phyloP scores from a whole-genome alignment of 106 monocot species.

The Narthecium ossifragum region DNA sequence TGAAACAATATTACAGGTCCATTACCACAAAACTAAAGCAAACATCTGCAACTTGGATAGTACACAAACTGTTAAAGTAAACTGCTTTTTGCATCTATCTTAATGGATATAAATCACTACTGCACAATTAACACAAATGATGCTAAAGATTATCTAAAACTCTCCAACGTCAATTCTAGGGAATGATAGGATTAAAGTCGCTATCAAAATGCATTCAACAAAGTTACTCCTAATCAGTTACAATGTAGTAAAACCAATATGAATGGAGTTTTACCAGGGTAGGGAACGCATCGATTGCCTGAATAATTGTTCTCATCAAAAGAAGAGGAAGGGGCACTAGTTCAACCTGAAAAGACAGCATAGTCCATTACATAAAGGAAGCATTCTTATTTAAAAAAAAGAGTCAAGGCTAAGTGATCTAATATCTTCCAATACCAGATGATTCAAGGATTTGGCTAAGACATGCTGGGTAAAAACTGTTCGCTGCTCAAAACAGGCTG shows the following conservation, averaged over 20 bases:
- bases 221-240: too few species aligned
- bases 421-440: slow-evolving; percentile 48
- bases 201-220: background rate
- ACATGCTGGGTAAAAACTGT: slow-evolving; percentile 98
- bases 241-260: background rate
- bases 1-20: too few species aligned
- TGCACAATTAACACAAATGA: background rate
- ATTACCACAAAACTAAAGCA: too few species aligned
- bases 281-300: slow-evolving; percentile 92
- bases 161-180: too few species aligned
- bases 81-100: background rate
- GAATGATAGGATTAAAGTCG: too few species aligned
- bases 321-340: slow-evolving; percentile 76
- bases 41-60: too few species aligned
- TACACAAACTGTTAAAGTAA: too few species aligned
- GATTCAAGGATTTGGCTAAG: slow-evolving; percentile 70
- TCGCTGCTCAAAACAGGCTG: slow-evolving; percentile 94
- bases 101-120: background rate
- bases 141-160: too few species aligned
- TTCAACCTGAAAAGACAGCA: slow-evolving; percentile 57
- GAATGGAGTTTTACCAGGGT: slow-evolving; percentile 48
- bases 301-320: slow-evolving; percentile 96
- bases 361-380: background rate
- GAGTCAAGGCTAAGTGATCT: background rate
- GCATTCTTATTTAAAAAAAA: too few species aligned